Evolutionary conservation across 148 eudicot species (phyloP).

Genomic region (Cornus suecica): DNA sequence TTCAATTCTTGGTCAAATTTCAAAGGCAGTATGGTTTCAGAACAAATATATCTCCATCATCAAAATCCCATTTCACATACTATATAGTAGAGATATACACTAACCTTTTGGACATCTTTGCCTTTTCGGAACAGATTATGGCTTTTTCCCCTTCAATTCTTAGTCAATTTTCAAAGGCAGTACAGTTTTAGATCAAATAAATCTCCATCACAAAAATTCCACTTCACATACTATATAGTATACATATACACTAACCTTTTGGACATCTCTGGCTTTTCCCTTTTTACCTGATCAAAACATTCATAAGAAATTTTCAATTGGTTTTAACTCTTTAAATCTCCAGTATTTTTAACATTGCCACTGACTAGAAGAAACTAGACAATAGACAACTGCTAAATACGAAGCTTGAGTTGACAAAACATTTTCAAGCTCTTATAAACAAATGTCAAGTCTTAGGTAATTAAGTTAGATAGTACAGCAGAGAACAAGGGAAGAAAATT

Average conservation of each 20-base stretch:
- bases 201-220: neutral
- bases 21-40: neutral
- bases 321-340: neutral
- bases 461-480: neutral
- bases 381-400: no score
- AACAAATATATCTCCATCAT: neutral
- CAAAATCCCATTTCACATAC: neutral
- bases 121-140: neutral
- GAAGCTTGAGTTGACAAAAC: no score
- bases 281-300: constrained; percentile 13
- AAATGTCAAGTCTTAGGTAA: no score
- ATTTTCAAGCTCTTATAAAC: no score
- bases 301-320: neutral
- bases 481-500: neutral
- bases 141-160: constrained; percentile 13
- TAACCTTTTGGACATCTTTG: constrained; percentile 15
- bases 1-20: constrained; percentile 7
- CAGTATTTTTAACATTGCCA: no score
- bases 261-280: neutral
- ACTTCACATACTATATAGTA: neutral
- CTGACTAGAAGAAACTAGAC: no score
- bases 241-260: constrained; percentile 15
- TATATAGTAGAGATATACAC: constrained; percentile 1
- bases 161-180: neutral
- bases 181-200: neutral